A percentile compares a stretch with the other conserved stretches of the same genome.
These are phyloP conservation scores for Vararia minispora DNA, from an alignment of 768 basidiomycete species.

Conservation along the genomic window DNA sequence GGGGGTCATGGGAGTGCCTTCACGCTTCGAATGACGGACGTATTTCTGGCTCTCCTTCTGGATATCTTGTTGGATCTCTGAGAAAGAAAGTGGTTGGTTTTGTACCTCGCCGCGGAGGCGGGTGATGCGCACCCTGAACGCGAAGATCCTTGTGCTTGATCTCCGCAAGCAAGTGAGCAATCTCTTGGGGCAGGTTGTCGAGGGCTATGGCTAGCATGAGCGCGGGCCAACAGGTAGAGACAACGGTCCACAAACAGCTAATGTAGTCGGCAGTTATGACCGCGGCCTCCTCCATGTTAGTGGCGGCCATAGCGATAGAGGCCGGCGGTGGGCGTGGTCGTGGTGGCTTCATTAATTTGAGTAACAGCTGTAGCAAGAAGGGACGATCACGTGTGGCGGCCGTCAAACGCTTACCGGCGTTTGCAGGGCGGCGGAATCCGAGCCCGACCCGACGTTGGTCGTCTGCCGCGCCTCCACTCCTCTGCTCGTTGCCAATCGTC, in stretches of 20 bases:
- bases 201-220: conserved; percentile 23
- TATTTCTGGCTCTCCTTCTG: conserved; percentile 32
- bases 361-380: no score
- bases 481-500: no score
- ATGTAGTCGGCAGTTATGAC: conserved; percentile 38
- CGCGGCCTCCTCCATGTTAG: conserved; percentile 40
- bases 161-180: conserved; percentile 36
- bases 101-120: not conserved
- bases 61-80: conserved; percentile 34
- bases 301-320: no score
- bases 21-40: conserved; percentile 31
- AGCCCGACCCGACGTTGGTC: no score
- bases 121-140: conserved; percentile 25
- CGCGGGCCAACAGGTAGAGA: not conserved
- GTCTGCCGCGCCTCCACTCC: no score
- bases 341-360: no score
- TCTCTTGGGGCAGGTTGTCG: conserved; percentile 38
- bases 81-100: not conserved
- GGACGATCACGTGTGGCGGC: no score
- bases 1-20: conserved; percentile 13
- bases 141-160: conserved; percentile 33
- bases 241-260: conserved; percentile 1
- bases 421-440: no score
- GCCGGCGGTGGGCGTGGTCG: no score
- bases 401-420: no score